Evolutionary conservation across 495 filamentous ascomycete species (phyloP).

Genomic region (Beverwykella pulmonaria): DNA sequence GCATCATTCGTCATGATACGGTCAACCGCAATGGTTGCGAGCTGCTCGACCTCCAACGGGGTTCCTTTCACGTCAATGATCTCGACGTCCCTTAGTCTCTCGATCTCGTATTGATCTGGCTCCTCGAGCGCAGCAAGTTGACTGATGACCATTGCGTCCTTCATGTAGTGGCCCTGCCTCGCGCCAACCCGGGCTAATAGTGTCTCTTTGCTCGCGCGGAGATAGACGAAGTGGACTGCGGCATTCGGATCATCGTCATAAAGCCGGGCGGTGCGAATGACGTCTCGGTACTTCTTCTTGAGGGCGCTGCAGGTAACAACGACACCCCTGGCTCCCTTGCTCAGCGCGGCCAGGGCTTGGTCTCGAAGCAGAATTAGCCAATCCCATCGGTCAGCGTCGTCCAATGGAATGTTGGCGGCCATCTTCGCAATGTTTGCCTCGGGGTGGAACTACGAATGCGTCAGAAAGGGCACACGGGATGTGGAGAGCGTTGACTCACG

Average conservation of each 20-base stretch:
- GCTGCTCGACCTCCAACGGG: slow-evolving; percentile 65
- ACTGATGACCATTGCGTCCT: slow-evolving; percentile 92
- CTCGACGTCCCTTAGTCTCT: slow-evolving; percentile 64
- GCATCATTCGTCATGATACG: slow-evolving; percentile 15
- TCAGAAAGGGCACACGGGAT: slow-evolving; percentile 8
- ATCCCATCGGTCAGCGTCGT: slow-evolving; percentile 96
- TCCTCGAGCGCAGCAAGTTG: slow-evolving; percentile 85
- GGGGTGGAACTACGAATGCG: slow-evolving; percentile 74
- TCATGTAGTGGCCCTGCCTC: slow-evolving; percentile 92
- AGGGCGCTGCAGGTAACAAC: slow-evolving; percentile 95
- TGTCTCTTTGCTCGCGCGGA: slow-evolving; percentile 72
- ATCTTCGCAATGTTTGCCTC: slow-evolving; percentile 90
- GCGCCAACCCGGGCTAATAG: slow-evolving; percentile 72
- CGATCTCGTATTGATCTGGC: slow-evolving; percentile 71
- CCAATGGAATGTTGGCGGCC: slow-evolving; percentile 81
- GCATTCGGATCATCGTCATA: slow-evolving; percentile 69
- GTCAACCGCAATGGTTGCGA: slow-evolving; percentile 48
- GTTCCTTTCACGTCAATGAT: slow-evolving; percentile 74
- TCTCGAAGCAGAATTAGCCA: slow-evolving; percentile 91
- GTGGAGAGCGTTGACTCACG: slow-evolving; percentile 58
- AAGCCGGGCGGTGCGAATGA: slow-evolving; percentile 83
- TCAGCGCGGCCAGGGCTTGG: slow-evolving; percentile 65
- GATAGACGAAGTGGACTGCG: slow-evolving; percentile 89
- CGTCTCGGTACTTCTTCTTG: slow-evolving; percentile 96
- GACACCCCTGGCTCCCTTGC: slow-evolving; percentile 67